Conservation (phyloP, 176 grass and related monocot genomes). For the Rhynchospora breviuscula region DNA sequence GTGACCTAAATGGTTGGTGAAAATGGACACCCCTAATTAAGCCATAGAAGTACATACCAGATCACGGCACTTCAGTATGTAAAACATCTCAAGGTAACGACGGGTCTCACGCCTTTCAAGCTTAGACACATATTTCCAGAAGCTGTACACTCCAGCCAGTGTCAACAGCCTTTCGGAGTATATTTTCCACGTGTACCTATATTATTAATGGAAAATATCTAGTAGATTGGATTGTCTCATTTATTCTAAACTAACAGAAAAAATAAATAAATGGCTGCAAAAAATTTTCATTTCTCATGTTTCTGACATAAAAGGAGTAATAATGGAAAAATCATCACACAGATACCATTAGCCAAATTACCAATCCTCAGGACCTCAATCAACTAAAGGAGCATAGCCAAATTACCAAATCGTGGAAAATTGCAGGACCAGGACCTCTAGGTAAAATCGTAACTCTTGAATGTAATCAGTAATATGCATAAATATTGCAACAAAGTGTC, state of each 20-base stretch:
- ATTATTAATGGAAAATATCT: neutral
- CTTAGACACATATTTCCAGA: conserved; percentile 94
- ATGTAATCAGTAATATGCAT: neutral
- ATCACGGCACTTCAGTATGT: conserved; percentile 70
- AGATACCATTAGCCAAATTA: neutral
- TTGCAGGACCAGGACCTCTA: neutral
- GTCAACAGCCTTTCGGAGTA: conserved; percentile 98
- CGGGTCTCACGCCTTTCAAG: conserved; percentile 83
- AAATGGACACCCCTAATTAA: neutral
- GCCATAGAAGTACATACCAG: conserved; percentile 44
- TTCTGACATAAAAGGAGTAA: neutral
- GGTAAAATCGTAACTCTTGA: neutral
- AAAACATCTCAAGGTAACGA: conserved; percentile 95
- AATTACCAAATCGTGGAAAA: neutral
- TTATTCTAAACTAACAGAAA: neutral
- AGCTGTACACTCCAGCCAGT: conserved; percentile 83
- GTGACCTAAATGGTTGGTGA: neutral
- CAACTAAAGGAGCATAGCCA: neutral
- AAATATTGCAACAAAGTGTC: neutral
- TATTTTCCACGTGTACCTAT: conserved; percentile 94
- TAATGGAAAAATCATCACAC: neutral
- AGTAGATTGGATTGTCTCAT: neutral
- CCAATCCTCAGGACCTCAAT: neutral
- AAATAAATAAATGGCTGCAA: neutral
- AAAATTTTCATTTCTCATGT: neutral